Base-by-base conservation (phyloP, 1,284 basidiomycete species). In the Gymnopus androsaceus region DNA sequence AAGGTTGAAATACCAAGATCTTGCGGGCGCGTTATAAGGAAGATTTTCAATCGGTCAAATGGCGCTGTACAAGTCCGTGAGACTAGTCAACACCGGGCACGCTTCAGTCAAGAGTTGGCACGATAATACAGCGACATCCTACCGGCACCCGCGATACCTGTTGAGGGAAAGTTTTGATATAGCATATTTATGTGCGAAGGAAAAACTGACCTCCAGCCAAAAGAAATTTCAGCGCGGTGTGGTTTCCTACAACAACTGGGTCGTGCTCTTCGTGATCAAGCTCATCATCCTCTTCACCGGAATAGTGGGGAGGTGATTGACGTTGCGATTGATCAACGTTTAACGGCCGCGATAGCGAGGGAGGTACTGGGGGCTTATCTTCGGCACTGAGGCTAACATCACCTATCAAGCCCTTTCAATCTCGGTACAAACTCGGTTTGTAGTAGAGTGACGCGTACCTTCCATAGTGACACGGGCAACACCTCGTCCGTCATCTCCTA, bases 41-140 rank as follows among this genome's bases (percentile, higher is more conserved):
- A 99, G 55, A 99, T 85, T 74, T 98, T 99, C 48, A 99, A 78
- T 56, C 97, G 87, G 73, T 99, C 97, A 64, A 99, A 98, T 0
- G 97, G 97, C 4, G 97, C 97, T 0, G 97, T 99, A 57, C 94
- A 95, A 34, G 95, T 92, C 61, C 97, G 82, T 17, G 95, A 98
- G 19, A 98, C 95, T 90, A 71, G 47, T 46, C 7, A 27, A n/a
- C 8, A 55, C 42, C 45, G 17, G 5, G 15, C 30, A 23, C 19
- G 37, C 5, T 11, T 19, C 27, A 37, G 12, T 23, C n/a, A 19
- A 21, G 12, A 33, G 37, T 46, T 49, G 54, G 45, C 33, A 49
- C 28, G 51, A 54, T 34, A 36, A 12, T 19, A 19, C 12, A 53
- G 69, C 9, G 40, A 6, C 14, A 42, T 25, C 82, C 72, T 67